phyloP scores from a whole-genome alignment of 2,329 filamentous ascomycete species.

The Claviceps quebecensis region DNA sequence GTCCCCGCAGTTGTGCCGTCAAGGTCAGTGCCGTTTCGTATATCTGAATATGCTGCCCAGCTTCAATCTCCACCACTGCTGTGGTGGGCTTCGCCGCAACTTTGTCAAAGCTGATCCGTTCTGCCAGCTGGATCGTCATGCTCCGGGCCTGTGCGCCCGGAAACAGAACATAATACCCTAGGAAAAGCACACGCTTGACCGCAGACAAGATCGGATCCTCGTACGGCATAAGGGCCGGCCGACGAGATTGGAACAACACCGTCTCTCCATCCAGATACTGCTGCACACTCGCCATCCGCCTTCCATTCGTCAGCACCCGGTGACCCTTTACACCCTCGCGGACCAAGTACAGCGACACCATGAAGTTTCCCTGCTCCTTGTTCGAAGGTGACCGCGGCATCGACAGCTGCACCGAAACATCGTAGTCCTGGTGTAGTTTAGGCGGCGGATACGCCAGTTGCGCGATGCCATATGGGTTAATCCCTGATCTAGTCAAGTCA shows the following conservation, averaged over 20 bases:
- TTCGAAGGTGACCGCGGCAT: slow-evolving; percentile 71
- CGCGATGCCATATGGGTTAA: slow-evolving; percentile 39
- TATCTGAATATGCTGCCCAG: slow-evolving; percentile 56
- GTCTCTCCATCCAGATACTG: slow-evolving; percentile 21
- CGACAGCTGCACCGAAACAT: slow-evolving; percentile 60
- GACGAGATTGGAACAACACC: slow-evolving; percentile 49
- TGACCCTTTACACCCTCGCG: slow-evolving; percentile 13
- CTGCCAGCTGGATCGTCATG: slow-evolving; percentile 57
- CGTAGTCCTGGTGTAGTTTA: slow-evolving; percentile 66
- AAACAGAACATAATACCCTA: slow-evolving; percentile 58
- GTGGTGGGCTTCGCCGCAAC: slow-evolving; percentile 27
- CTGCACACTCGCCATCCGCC: slow-evolving; percentile 10
- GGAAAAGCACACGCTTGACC: slow-evolving; percentile 43
- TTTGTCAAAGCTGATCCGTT: slow-evolving; percentile 49
- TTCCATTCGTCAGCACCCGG: background rate
- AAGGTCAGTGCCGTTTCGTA: slow-evolving; percentile 58
- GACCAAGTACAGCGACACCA: slow-evolving; percentile 68
- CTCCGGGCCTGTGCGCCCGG: slow-evolving; percentile 48
- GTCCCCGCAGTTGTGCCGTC: slow-evolving; percentile 58
- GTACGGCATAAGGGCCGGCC: slow-evolving; percentile 71
- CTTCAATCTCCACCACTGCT: slow-evolving; percentile 52
- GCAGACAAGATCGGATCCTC: slow-evolving; percentile 53
- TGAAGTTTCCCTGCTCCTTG: slow-evolving; percentile 75
- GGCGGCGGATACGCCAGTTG: slow-evolving; percentile 36
- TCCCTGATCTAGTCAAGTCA: slow-evolving; percentile 24